phyloP scores from a whole-genome alignment of 352 stramenopile species.

The Phytopythium kandeliae region DNA sequence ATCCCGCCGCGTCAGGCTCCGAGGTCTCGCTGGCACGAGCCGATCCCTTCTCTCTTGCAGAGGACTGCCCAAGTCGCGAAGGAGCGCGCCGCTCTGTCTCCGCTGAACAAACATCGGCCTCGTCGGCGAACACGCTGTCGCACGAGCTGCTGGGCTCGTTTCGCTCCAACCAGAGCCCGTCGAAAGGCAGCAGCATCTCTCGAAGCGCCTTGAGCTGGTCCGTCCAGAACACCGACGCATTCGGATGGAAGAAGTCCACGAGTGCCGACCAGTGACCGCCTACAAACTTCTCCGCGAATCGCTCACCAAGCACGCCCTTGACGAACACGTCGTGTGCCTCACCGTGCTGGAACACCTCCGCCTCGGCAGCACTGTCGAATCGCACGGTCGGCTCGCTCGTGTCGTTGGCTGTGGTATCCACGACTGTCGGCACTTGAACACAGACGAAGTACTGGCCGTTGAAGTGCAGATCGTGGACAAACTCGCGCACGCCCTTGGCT shows the following conservation, averaged over 20 bases:
- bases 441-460: slow-evolving; percentile 76
- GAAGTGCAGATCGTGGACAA: slow-evolving; percentile 79
- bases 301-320: slow-evolving; percentile 60
- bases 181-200: slow-evolving; percentile 51
- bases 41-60: not conserved
- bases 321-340: slow-evolving; percentile 67
- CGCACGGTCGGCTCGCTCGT: not conserved
- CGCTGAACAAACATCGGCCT: slow-evolving; percentile 29
- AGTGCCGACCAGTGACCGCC: slow-evolving; percentile 62
- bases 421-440: slow-evolving; percentile 63
- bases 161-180: slow-evolving; percentile 83
- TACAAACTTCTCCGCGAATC: slow-evolving; percentile 62
- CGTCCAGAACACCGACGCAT: slow-evolving; percentile 59
- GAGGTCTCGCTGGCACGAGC: not conserved
- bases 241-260: slow-evolving; percentile 83
- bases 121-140: slow-evolving; percentile 30
- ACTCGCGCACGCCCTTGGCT: slow-evolving; percentile 24
- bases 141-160: slow-evolving; percentile 78
- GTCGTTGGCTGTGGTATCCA: not conserved
- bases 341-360: slow-evolving; percentile 30
- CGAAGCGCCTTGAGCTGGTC: slow-evolving; percentile 62
- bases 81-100: not conserved
- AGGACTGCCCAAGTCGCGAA: no score
- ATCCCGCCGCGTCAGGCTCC: not conserved
- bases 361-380: not conserved